A percentile compares a stretch with the other conserved stretches of the same genome.
Evolutionary conservation across 108 stramenopile species (phyloP).

Genomic region (Mayamaea pseudoterrestris): DNA sequence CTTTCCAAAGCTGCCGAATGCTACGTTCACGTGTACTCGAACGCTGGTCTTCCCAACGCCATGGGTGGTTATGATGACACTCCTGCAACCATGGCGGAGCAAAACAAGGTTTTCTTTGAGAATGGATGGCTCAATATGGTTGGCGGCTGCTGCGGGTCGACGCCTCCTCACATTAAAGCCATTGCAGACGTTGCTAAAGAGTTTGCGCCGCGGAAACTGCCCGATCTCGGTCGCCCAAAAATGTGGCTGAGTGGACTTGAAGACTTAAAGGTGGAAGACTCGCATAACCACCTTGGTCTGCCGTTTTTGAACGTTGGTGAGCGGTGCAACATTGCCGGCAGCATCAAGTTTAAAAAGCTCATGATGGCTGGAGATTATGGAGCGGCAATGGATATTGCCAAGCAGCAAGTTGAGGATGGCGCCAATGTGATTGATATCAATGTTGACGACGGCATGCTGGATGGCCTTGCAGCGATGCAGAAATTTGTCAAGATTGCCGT

Average conservation of each 20-base stretch:
- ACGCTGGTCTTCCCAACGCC: conserved; percentile 77
- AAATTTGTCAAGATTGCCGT: conserved; percentile 96
- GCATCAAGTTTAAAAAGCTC: conserved; percentile 86
- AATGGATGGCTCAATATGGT: conserved; percentile 74
- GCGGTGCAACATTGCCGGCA: conserved; percentile 90
- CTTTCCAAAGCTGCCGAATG: conserved; percentile 57
- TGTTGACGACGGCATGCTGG: conserved; percentile 94
- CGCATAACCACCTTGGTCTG: conserved; percentile 51
- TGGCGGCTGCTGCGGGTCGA: conserved; percentile 85
- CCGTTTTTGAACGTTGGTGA: conserved; percentile 85
- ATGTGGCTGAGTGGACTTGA: conserved; percentile 80
- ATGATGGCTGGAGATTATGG: conserved; percentile 89
- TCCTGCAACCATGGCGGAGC: conserved; percentile 61
- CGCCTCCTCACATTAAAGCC: conserved; percentile 78
- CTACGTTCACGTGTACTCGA: conserved; percentile 78
- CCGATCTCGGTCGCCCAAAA: conserved; percentile 24
- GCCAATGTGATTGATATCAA: conserved; percentile 96
- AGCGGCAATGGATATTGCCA: conserved; percentile 92
- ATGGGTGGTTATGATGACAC: conserved; percentile 87
- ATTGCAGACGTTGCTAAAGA: conserved; percentile 38
- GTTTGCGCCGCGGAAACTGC: conserved; percentile 27
- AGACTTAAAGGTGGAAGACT: conserved; percentile 50
- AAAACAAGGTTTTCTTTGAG: conserved; percentile 56
- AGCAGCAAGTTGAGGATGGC: conserved; percentile 92
- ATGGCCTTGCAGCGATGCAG: conserved; percentile 92